Conservation (phyloP, 305 asterid species). For the Fraxinus paxiana region DNA sequence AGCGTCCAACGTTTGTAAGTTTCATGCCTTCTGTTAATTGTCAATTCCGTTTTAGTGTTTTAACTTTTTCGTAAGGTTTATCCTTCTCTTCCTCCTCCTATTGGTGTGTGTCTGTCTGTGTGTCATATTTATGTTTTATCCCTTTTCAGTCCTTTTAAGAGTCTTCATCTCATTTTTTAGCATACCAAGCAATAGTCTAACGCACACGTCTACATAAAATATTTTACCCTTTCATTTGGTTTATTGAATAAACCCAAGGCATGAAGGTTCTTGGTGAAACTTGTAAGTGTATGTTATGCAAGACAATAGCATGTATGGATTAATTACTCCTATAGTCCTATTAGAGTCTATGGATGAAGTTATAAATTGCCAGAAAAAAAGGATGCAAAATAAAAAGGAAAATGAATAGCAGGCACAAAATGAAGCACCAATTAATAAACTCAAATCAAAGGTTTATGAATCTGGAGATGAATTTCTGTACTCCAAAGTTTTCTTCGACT, state of each 20-base stretch:
- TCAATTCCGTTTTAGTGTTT: not conserved
- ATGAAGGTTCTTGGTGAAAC: not conserved
- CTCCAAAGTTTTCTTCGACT: not conserved
- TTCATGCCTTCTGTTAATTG: constrained; percentile 11
- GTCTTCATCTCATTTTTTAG: not conserved
- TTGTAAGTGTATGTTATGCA: not conserved
- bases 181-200: not conserved
- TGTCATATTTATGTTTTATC: not conserved
- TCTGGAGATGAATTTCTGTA: not conserved
- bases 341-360: constrained; percentile 2
- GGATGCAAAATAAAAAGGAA: not conserved
- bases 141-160: not conserved
- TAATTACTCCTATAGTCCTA: not conserved
- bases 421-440: not conserved
- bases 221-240: not conserved
- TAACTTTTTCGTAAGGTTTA: not conserved
- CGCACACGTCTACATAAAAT: not conserved
- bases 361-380: not conserved
- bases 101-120: not conserved
- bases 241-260: not conserved
- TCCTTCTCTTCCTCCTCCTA: not conserved
- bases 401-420: constrained; percentile 3
- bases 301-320: not conserved
- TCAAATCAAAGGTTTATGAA: not conserved
- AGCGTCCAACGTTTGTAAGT: constrained; percentile 50